Evolutionary conservation across 305 asterid species (phyloP).

Genomic region (Solanum chacoense): DNA sequence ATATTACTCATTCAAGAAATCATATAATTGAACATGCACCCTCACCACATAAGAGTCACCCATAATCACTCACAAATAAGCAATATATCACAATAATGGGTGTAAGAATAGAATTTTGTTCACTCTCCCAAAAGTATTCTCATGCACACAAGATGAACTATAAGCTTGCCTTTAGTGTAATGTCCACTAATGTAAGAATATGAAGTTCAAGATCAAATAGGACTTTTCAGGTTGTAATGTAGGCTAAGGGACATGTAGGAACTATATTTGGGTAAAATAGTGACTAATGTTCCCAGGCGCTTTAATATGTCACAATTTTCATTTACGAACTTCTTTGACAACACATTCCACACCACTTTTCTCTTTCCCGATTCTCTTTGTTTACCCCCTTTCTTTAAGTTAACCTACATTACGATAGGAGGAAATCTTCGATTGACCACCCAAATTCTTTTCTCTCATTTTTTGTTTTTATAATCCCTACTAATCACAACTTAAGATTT

Average conservation of each 20-base stretch:
- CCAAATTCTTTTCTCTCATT: neutral
- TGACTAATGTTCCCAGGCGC: neutral
- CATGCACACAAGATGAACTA: neutral
- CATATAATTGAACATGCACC: neutral
- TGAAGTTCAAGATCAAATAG: neutral
- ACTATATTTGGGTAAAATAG: neutral
- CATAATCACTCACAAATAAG: neutral
- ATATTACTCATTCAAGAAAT: neutral
- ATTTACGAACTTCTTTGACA: neutral
- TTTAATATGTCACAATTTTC: neutral
- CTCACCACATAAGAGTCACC: neutral
- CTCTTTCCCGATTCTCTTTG: neutral
- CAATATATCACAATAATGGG: neutral
- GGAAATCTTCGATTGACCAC: neutral
- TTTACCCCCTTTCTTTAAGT: neutral
- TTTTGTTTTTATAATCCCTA: neutral
- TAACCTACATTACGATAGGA: neutral
- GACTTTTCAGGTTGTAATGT: neutral
- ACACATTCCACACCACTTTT: neutral
- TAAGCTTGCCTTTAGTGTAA: neutral
- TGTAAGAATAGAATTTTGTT: neutral
- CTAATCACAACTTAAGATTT: neutral
- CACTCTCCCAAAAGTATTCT: neutral
- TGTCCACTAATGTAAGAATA: neutral
- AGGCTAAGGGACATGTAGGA: neutral